Evolutionary conservation across 345 rosid species (phyloP).

Genomic region (Iberis pinnata): DNA sequence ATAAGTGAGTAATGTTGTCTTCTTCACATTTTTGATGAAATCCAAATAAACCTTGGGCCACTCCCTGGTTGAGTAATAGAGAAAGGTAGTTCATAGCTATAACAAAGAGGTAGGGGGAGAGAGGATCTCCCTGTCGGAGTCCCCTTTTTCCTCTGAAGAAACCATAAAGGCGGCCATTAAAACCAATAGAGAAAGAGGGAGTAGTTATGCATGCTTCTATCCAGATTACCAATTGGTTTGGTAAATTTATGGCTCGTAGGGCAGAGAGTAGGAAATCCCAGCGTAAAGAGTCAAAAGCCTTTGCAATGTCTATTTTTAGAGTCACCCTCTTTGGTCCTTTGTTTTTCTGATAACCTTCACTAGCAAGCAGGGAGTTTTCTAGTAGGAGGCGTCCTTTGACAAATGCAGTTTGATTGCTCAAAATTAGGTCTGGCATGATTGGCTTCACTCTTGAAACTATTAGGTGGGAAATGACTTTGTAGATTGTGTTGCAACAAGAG

Average conservation of each 20-base stretch:
- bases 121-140: not conserved
- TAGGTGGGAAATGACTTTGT: not conserved
- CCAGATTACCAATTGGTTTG: not conserved
- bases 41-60: not conserved
- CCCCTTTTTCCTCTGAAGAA: not conserved
- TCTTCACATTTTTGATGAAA: not conserved
- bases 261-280: not conserved
- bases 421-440: not conserved
- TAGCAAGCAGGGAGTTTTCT: not conserved
- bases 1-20: not conserved
- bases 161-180: not conserved
- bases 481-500: not conserved
- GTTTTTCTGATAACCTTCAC: not conserved
- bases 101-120: not conserved
- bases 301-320: not conserved
- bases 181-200: not conserved
- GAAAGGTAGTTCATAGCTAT: not conserved
- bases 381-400: not conserved
- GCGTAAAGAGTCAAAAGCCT: not conserved
- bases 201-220: not conserved
- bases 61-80: not conserved
- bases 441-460: not conserved
- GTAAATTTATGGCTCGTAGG: fast-evolving
- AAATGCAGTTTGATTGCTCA: not conserved
- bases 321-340: not conserved